phyloP scores from a whole-genome alignment of 1,284 basidiomycete species.

The Schizopora paradoxa region DNA sequence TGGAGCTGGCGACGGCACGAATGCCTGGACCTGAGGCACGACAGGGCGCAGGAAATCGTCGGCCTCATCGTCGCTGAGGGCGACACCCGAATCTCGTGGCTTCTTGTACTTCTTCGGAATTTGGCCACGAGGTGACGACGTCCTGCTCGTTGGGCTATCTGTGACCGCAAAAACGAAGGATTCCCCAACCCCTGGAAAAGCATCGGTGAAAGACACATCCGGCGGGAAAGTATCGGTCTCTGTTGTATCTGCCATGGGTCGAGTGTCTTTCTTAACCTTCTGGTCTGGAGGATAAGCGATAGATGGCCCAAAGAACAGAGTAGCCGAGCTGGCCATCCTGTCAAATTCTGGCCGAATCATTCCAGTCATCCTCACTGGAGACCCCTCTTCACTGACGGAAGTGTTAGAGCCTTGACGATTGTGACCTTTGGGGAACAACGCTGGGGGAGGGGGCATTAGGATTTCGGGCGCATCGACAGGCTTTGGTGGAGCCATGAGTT shows the following conservation, averaged over 20 bases:
- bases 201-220: conserved; percentile 11
- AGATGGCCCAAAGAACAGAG: conserved; percentile 67
- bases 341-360: conserved; percentile 3
- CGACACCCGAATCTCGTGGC: conserved; percentile 62
- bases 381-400: conserved; percentile 17
- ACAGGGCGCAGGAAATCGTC: conserved; percentile 15
- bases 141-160: conserved; percentile 45
- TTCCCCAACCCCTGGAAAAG: conserved; percentile 10
- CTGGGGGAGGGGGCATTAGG: too few species aligned
- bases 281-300: conserved; percentile 38
- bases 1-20: conserved; percentile 16
- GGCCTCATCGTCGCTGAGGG: conserved; percentile 56
- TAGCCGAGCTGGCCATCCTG: conserved; percentile 42
- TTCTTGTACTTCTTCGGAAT: conserved; percentile 61
- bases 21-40: background rate
- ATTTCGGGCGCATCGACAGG: conserved; percentile 34
- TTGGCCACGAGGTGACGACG: conserved; percentile 37
- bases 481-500: conserved; percentile 50
- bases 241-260: background rate
- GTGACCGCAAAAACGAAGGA: conserved; percentile 55
- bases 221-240: conserved; percentile 7
- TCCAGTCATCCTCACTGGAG: conserved; percentile 4
- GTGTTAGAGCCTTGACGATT: conserved; percentile 19
- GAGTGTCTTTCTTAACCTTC: too few species aligned
- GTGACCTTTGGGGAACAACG: conserved; percentile 21